Evolutionary conservation across 2,329 filamentous ascomycete genomes (phyloP).

Genomic region (Arthroderma sp.): DNA sequence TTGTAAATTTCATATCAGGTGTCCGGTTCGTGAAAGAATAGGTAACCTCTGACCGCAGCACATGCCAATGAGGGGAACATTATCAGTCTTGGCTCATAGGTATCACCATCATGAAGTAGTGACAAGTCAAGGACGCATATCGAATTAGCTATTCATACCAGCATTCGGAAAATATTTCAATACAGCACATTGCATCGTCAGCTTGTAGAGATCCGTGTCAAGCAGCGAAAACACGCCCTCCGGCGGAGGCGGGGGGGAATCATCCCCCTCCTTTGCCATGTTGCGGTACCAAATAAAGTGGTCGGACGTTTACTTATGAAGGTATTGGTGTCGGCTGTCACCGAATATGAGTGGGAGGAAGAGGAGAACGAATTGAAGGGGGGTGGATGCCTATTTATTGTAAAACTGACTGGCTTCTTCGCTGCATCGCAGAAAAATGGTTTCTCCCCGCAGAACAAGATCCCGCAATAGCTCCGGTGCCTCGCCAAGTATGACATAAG

Average conservation of each 20-base stretch:
- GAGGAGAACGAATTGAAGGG: too few species aligned
- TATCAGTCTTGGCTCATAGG: background rate
- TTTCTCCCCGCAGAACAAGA: too few species aligned
- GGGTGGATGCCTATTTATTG: too few species aligned
- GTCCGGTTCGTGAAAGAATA: slow-evolving; percentile 95
- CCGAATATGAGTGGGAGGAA: too few species aligned
- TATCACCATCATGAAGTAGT: background rate
- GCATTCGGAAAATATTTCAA: slow-evolving; percentile 76
- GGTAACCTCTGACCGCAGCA: slow-evolving; percentile 50
- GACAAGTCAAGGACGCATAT: too few species aligned
- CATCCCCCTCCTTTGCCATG: slow-evolving; percentile 2
- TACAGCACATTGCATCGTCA: slow-evolving; percentile 97
- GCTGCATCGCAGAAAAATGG: too few species aligned
- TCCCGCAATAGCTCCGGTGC: too few species aligned
- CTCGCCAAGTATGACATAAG: too few species aligned
- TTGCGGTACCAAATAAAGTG: background rate
- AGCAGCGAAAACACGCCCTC: slow-evolving; percentile 72
- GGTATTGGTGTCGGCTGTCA: too few species aligned
- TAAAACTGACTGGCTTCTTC: too few species aligned
- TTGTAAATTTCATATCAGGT: slow-evolving; percentile 78
- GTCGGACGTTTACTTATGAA: too few species aligned
- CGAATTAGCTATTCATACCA: slow-evolving; percentile 15
- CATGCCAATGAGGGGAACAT: background rate
- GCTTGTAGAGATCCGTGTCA: slow-evolving; percentile 81
- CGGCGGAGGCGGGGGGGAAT: slow-evolving; percentile 18